phyloP scores from a whole-genome alignment of 2,329 filamentous ascomycete genomes.

The Fusarium sp. region DNA sequence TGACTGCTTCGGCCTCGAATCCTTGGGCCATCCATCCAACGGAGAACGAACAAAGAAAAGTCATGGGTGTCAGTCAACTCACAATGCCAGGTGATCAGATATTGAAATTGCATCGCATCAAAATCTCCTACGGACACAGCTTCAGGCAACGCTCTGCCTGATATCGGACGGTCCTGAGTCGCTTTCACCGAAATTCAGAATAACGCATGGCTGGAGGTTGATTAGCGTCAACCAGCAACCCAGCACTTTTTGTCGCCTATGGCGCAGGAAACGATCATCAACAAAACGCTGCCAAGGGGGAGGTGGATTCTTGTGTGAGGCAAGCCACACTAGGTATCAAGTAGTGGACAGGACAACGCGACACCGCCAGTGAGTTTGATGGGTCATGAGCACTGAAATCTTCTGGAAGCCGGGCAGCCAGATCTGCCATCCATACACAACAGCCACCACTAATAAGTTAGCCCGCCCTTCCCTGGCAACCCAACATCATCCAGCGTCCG shows the following conservation, averaged over 20 bases:
- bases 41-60: conserved; percentile 28
- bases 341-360: conserved; percentile 24
- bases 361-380: conserved; percentile 36
- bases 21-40: conserved; percentile 4
- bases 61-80: conserved; percentile 4
- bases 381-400: conserved; percentile 28
- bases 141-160: conserved; percentile 31
- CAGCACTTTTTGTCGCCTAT: conserved; percentile 21
- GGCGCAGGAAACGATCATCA: conserved; percentile 29
- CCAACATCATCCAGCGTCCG: conserved; percentile 19
- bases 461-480: conserved; percentile 29
- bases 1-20: conserved; percentile 20
- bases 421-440: conserved; percentile 42
- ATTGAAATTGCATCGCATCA: conserved; percentile 36
- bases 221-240: conserved; percentile 36
- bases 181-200: conserved; percentile 44
- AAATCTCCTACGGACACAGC: conserved; percentile 25
- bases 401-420: conserved; percentile 42
- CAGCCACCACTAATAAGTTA: conserved; percentile 29
- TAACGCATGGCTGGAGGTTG: conserved; percentile 40
- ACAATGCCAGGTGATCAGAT: conserved; percentile 34
- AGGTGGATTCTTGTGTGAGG: conserved; percentile 42
- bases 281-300: conserved; percentile 31
- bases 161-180: conserved; percentile 28
- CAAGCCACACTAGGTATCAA: conserved; percentile 41